Evolutionary conservation across 2,329 filamentous ascomycete species (phyloP), one percentile per base, ranked within the genome.

Genomic region (Epichloe elymi): DNA sequence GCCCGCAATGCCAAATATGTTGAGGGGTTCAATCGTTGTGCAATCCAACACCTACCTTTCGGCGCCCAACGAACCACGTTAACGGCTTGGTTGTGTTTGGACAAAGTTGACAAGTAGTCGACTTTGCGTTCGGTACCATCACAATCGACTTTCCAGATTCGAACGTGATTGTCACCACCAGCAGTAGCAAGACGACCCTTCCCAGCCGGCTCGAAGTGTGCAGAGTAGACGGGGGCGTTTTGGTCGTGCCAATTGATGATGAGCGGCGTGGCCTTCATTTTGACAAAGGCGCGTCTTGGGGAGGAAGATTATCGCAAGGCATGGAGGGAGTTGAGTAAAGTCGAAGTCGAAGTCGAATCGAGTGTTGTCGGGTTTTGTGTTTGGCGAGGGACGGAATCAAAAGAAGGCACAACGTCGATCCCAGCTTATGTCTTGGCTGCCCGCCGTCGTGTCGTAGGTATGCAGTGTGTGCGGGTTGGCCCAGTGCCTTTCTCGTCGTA

Each of bases 191-290:
- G 74, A 62, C 93, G 83, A 50, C 89, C 89, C 68, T 93, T 96
- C 57, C 88, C 89, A 64, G 88, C 79, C 46, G 88, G 88, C 66
- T 98, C 91, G 66, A 97, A 98, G 68, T 97, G 91, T 60, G 89
- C 88, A 42, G 91, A 96, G 73, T 97, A 98, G 66, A 98, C 90
- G 53, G 93, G 93, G 61, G 88, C 83, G 71, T 94, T 95, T 65
- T 95, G 88, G 69, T 96, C 88, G 71, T 98, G 94, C 93, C 93
- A 98, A 75, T 94, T 88, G 72, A 98, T 91, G 65, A 97, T 91
- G 60, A 98, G 79, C 61, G 93, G 91, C 64, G 88, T 85, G 65
- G 89, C 90, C 79, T 95, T 97, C 93, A 98, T 98, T 66, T 68
- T 74, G 69, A 63, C 63, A 60, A 59, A 52, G 51, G 53, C 46